Percentiles rank a stretch among this genome's conserved stretches.
phyloP scores from a whole-genome alignment of 345 rosid genomes.

The Citrus inodora region DNA sequence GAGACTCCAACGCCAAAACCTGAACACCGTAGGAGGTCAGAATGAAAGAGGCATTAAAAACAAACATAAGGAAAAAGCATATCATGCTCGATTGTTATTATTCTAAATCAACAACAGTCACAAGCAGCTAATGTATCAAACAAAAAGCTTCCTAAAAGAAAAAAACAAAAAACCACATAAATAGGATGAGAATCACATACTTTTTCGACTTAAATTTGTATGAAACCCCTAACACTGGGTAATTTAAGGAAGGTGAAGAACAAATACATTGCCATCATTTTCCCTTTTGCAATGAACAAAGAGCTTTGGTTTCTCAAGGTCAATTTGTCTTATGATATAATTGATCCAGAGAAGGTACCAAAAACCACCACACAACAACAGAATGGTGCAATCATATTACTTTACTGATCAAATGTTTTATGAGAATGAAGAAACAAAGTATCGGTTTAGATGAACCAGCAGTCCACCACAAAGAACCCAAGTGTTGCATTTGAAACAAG shows the following conservation, averaged over 20 bases:
- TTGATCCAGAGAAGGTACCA: too few species aligned
- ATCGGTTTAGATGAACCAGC: too few species aligned
- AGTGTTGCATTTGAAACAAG: background rate
- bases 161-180: background rate
- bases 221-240: background rate
- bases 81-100: background rate
- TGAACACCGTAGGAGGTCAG: conserved; percentile 26
- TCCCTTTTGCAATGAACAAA: background rate
- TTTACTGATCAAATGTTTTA: background rate
- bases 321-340: too few species aligned
- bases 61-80: background rate
- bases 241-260: background rate
- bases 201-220: background rate
- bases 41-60: conserved; percentile 10
- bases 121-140: background rate
- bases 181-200: background rate
- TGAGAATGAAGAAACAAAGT: background rate
- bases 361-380: background rate
- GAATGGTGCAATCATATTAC: background rate
- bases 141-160: background rate
- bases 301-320: background rate
- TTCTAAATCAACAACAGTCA: background rate
- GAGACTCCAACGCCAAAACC: conserved; percentile 52
- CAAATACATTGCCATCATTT: background rate
- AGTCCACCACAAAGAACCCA: background rate